Percentiles rank a stretch among this genome's conserved stretches.
Evolutionary conservation across 2,329 filamentous ascomycete species (phyloP).

Genomic region (Myriosclerotinia duriaeana): DNA sequence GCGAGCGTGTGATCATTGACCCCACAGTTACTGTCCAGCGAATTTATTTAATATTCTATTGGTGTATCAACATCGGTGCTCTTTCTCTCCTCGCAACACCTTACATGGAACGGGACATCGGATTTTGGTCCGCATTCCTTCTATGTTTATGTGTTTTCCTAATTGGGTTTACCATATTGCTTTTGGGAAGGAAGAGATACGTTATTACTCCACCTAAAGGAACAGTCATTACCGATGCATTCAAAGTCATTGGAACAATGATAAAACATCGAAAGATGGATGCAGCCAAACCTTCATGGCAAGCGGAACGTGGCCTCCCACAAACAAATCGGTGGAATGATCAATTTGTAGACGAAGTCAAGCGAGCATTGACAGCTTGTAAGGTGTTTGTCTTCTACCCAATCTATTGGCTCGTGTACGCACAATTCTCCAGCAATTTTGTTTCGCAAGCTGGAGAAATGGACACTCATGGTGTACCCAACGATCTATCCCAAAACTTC

Average conservation of each 20-base stretch:
- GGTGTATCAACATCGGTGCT: slow-evolving; percentile 67
- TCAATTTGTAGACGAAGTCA: slow-evolving; percentile 44
- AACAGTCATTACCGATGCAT: slow-evolving; percentile 64
- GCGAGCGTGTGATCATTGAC: slow-evolving; percentile 61
- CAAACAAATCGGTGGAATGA: slow-evolving; percentile 46
- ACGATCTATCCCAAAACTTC: slow-evolving; percentile 61
- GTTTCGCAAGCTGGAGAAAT: slow-evolving; percentile 56
- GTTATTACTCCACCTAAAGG: slow-evolving; percentile 56
- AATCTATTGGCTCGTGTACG: slow-evolving; percentile 52
- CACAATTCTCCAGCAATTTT: slow-evolving; percentile 56
- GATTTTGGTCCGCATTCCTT: slow-evolving; percentile 51
- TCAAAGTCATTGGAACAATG: slow-evolving; percentile 59
- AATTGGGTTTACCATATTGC: slow-evolving; percentile 52
- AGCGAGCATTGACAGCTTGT: slow-evolving; percentile 59
- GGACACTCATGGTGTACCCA: slow-evolving; percentile 54
- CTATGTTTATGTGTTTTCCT: slow-evolving; percentile 52
- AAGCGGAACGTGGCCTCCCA: slow-evolving; percentile 42
- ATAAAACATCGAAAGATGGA: slow-evolving; percentile 51
- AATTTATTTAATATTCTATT: slow-evolving; percentile 54
- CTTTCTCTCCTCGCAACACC: slow-evolving; percentile 46
- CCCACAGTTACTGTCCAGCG: slow-evolving; percentile 57
- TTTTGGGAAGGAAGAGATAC: slow-evolving; percentile 57
- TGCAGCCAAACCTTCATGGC: slow-evolving; percentile 63
- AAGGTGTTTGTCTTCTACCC: slow-evolving; percentile 58
- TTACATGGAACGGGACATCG: slow-evolving; percentile 48